Evolutionary conservation across 2,329 filamentous ascomycete species (phyloP).

Genomic region (Trichoderma guizhouense): DNA sequence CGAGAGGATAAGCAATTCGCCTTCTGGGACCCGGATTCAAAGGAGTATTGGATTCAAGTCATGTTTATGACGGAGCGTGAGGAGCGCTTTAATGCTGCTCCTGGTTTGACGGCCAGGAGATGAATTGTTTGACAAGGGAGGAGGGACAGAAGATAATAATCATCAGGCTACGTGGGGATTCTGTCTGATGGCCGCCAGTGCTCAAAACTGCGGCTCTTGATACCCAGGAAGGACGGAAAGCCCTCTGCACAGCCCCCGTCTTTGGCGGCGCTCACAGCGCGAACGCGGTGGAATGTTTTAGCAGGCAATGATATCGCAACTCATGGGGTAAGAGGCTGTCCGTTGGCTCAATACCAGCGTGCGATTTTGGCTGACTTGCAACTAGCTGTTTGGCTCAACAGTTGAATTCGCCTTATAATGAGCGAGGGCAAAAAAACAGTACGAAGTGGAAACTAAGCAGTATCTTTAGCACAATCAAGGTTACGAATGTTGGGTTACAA

Average conservation of each 20-base stretch:
- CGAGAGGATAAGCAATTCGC: slow-evolving; percentile 84
- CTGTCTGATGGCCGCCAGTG: not conserved
- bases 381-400: not conserved
- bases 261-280: not conserved
- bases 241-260: not conserved
- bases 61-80: slow-evolving; percentile 98
- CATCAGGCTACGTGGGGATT: not conserved
- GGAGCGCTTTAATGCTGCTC: slow-evolving; percentile 73
- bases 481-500: not conserved
- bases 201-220: not conserved
- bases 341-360: slow-evolving; percentile 4
- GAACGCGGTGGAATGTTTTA: not conserved
- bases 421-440: not conserved
- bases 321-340: slow-evolving; percentile 17
- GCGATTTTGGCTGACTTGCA: slow-evolving; percentile 7
- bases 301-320: not conserved
- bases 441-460: not conserved
- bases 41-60: slow-evolving; percentile 96
- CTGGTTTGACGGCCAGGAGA: slow-evolving; percentile 52
- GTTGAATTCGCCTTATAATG: not conserved
- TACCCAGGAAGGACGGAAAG: not conserved
- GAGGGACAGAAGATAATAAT: not conserved
- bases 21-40: slow-evolving; percentile 93
- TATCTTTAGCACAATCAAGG: not conserved
- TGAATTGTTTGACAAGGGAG: slow-evolving; percentile 22